Conservation (phyloP, 192 early-diverging fungal genomes). For the Haplosporangium gracile region DNA sequence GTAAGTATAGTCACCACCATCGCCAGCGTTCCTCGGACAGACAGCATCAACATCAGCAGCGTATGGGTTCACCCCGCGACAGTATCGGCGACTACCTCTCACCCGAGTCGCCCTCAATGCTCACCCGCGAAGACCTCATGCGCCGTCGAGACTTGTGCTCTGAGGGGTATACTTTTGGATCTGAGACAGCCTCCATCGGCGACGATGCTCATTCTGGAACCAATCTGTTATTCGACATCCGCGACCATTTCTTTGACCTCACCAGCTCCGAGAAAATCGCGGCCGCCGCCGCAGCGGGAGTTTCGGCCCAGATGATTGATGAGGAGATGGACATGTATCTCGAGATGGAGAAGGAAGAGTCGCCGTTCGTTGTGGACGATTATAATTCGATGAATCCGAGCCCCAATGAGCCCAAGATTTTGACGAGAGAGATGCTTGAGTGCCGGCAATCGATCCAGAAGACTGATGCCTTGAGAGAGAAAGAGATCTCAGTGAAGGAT, state of each 20-base stretch:
- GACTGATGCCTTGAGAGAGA: conserved; percentile 22
- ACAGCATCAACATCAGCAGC: not conserved
- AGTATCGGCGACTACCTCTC: conserved; percentile 47
- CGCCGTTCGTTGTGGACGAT: conserved; percentile 28
- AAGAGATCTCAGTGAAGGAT: conserved; percentile 9
- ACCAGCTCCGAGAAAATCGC: conserved; percentile 16
- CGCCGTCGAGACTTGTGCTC: conserved; percentile 25
- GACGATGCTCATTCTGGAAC: conserved; percentile 28
- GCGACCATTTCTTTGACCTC: conserved; percentile 27
- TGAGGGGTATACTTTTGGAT: conserved; percentile 19
- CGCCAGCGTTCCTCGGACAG: conserved; percentile 35
- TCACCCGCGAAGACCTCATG: conserved; percentile 37
- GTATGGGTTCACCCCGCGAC: conserved; percentile 16
- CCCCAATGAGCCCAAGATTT: conserved; percentile 41
- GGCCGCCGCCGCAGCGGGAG: not conserved
- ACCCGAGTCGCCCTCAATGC: conserved; percentile 41
- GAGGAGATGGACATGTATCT: conserved; percentile 51
- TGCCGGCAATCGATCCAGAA: conserved; percentile 13
- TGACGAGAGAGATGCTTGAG: conserved; percentile 9
- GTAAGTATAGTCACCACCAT: conserved; percentile 49
- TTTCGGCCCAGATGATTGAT: conserved; percentile 11
- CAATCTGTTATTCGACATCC: conserved; percentile 27
- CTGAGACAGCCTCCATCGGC: not conserved
- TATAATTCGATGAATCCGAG: conserved; percentile 38
- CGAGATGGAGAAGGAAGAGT: conserved; percentile 50